Base-by-base conservation (phyloP, 257 asterid genomes). In the Lithospermum erythrorhizon region DNA sequence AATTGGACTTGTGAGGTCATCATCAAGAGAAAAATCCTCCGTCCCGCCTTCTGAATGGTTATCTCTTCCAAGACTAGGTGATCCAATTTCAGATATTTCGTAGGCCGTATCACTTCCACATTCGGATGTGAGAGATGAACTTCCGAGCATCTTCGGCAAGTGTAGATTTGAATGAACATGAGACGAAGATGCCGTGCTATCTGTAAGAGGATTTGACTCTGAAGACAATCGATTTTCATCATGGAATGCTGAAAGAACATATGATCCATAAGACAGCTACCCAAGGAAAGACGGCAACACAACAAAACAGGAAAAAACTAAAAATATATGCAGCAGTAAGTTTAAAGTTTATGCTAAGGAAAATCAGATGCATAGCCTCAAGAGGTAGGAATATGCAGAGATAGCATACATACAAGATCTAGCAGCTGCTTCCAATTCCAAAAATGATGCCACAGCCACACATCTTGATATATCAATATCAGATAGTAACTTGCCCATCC, bases 381-480 rank as follows among this genome's bases (percentile, higher is more conserved):
- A 25, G 53, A 69, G 63, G 45, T 56, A 16, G 55, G 58, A 61
- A 35, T 19, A 54, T 29, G 19, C 27, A 57, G 52, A 59, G 61
- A 54, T 59, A 76, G 61, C 48, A 59, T 55, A 73, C 94, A 60
- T 71, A 93, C 98, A 80, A 75, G 95, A 80, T 76, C 98, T 80
- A 68, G 96, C 95, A 75, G 97, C 89, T 67, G 97, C 95, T 84
- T 93, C 98, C 75, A 93, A 85, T 72, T 93, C 98, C 59, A 93
- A 91, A 74, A 89, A 93, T 63, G 98, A 84, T 16, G 98, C 98
- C 30, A 85, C 94, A 47, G 66, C 80, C 21, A 79, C 73, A 78
- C 89, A 84, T 81, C 97, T 83, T 60, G 98, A 86, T 54, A 86
- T 53, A 64, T 89, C 96, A 73, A 89, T 84, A 73, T 89, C 97